Evolutionary conservation across 176 grass and related monocot species (phyloP), one percentile per base, ranked within the genome.

Genomic region (Oryza rufipogon): DNA sequence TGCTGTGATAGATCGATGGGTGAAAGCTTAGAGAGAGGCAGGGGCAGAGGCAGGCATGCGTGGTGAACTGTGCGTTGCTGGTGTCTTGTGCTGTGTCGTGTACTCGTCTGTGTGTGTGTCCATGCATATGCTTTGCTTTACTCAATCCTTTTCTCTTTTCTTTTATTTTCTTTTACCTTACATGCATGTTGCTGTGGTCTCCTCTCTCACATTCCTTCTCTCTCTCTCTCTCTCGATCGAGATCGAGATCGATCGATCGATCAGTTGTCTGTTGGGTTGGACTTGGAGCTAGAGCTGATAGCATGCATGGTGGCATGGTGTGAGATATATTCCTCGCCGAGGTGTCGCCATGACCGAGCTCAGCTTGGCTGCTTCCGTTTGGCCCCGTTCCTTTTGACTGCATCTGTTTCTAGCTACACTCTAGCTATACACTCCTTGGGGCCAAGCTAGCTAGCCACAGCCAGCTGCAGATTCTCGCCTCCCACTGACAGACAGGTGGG

Each of bases 331-430:
- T n/a, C 19, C 19, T 60, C 19, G 56, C 6, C 56, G 56, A 71
- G 39, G 15, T 72, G 68, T 71, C 22, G 23, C 15, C 52, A 82
- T 64, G 68, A 42, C 32, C 4, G 34, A 78, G 49, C 56, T 16
- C 42, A 48, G 28, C 42, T 67, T 84, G 81, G 60, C 71, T 34
- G 41, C 42, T 75, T 75, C 44, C 81, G 28, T 23, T 75, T 83
- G 71, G 81, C 72, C 20, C 81, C 22, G 28, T 67, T 12, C 60
- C 60, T 83, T 45, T 83, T 52, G 61, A 25, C 51, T 19, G 68
- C 25, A 71, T 63, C n/a, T 58, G 17, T 9, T 3, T 5, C 52
- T 56, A 41, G 39, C 39, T 8, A n/a, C 7, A 16, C 49, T 15
- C 13, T 15, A 15, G 4, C 12, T 14, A 14, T 15, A 6, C 1